Conservation (phyloP, 768 basidiomycete species). For the Hypholoma sublateritium region DNA sequence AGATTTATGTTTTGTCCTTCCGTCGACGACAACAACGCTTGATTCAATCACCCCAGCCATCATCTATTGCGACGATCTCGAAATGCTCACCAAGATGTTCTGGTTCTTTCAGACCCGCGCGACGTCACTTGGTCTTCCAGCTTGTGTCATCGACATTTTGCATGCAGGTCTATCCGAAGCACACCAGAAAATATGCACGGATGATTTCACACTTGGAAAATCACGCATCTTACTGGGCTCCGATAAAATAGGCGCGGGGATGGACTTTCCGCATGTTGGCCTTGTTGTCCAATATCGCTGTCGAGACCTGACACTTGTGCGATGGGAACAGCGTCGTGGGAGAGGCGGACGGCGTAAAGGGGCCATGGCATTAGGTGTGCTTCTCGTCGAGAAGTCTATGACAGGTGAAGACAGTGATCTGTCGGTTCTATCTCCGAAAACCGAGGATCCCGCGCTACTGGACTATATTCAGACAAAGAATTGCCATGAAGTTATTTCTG, state of each 20-base stretch:
- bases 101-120: slow-evolving; percentile 18
- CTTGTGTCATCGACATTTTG: slow-evolving; percentile 16
- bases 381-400: slow-evolving; percentile 16
- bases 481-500: slow-evolving; percentile 9
- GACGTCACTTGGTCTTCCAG: slow-evolving; percentile 6
- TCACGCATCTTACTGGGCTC: slow-evolving; percentile 16
- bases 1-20: slow-evolving; percentile 20
- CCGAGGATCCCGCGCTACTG: slow-evolving; percentile 10
- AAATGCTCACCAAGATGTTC: slow-evolving; percentile 20
- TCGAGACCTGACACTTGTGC: slow-evolving; percentile 11
- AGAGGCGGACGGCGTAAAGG: slow-evolving; percentile 6
- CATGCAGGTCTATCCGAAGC: slow-evolving; percentile 19
- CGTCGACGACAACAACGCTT: background rate
- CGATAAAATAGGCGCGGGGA: slow-evolving; percentile 21
- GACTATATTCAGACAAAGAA: slow-evolving; percentile 2
- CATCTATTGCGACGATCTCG: slow-evolving; percentile 17
- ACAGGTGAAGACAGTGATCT: slow-evolving; percentile 1
- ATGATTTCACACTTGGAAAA: slow-evolving; percentile 12
- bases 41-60: slow-evolving; percentile 11
- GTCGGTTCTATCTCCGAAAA: background rate
- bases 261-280: slow-evolving; percentile 18
- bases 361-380: slow-evolving; percentile 3
- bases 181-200: slow-evolving; percentile 15
- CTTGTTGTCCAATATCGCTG: slow-evolving; percentile 16
- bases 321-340: slow-evolving; percentile 14